A percentile compares a stretch with the other conserved stretches of the same genome.
Evolutionary conservation across 805 yeast genomes (phyloP).

Genomic region (Candida fluviatilis): DNA sequence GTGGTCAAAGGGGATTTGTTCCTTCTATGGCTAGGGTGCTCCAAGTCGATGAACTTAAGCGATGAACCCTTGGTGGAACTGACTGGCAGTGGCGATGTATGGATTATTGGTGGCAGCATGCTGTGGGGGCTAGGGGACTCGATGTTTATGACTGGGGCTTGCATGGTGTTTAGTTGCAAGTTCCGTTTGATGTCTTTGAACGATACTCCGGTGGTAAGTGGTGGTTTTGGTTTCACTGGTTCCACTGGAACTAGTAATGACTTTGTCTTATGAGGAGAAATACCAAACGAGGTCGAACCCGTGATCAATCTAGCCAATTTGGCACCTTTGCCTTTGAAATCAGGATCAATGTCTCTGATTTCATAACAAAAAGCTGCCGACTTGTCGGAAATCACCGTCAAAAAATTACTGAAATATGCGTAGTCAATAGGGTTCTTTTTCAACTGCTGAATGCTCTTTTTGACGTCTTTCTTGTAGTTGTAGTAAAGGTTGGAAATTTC

Average conservation of each 20-base stretch:
- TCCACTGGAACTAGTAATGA: conserved; percentile 34
- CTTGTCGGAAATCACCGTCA: conserved; percentile 28
- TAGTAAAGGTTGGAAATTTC: conserved; percentile 34
- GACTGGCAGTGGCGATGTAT: conserved; percentile 6
- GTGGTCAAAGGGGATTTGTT: conserved; percentile 3
- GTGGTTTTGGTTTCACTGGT: not conserved
- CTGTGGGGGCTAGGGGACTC: not conserved
- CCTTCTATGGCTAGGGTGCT: conserved; percentile 12
- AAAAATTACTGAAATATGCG: conserved; percentile 24
- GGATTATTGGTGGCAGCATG: conserved; percentile 9
- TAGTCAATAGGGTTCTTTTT: conserved; percentile 17
- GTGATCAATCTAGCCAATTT: conserved; percentile 39
- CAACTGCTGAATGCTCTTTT: conserved; percentile 11
- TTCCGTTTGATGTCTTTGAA: conserved; percentile 31
- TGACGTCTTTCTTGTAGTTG: conserved; percentile 22
- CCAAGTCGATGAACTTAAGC: conserved; percentile 27
- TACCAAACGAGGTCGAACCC: conserved; percentile 38
- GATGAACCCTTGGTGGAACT: conserved; percentile 22
- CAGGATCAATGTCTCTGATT: conserved; percentile 32
- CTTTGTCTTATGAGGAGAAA: conserved; percentile 39
- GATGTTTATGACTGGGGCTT: conserved; percentile 5
- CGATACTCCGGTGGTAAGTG: conserved; percentile 17
- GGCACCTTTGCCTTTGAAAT: conserved; percentile 38
- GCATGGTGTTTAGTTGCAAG: conserved; percentile 16
- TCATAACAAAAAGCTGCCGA: conserved; percentile 33